These are phyloP conservation scores for Tetradesmus obliquus DNA, from an alignment of 139 green algal species.

Conservation along the genomic window DNA sequence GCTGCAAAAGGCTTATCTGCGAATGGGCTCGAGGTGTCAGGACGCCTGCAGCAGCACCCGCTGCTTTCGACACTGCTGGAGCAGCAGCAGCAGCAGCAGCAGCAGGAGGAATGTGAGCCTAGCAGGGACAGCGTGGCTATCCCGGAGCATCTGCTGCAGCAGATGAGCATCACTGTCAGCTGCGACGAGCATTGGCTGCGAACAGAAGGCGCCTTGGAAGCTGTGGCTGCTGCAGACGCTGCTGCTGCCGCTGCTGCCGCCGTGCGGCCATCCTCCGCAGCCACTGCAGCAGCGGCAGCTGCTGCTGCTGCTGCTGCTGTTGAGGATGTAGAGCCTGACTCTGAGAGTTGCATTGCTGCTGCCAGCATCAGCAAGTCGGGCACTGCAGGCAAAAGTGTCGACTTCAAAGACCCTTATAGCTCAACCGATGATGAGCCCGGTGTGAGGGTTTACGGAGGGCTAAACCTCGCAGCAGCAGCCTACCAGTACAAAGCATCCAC, in stretches of 20 bases:
- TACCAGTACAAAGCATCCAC: neutral
- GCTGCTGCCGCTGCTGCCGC: conserved; percentile 5
- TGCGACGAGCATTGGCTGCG: neutral
- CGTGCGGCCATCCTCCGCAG: neutral
- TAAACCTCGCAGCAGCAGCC: neutral
- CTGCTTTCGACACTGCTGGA: neutral
- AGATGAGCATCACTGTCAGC: conserved; percentile 9
- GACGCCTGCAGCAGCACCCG: conserved; percentile 13
- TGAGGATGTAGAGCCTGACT: neutral
- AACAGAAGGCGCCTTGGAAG: neutral
- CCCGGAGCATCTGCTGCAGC: conserved; percentile 4
- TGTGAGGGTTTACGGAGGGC: neutral
- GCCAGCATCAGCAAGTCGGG: neutral
- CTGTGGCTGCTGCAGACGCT: neutral
- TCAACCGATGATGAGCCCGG: neutral
- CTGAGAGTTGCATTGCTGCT: neutral
- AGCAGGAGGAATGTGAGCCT: neutral
- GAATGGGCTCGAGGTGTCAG: too few species aligned
- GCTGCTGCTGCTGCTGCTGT: conserved; percentile 6
- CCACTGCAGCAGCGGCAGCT: neutral
- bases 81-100: conserved; percentile 7
- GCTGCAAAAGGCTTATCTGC: neutral
- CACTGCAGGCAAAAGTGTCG: neutral
- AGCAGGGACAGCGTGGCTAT: neutral
- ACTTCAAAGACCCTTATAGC: neutral